phyloP scores from a whole-genome alignment of 164 flowering plant species.

The Nymphaea thermarum region DNA sequence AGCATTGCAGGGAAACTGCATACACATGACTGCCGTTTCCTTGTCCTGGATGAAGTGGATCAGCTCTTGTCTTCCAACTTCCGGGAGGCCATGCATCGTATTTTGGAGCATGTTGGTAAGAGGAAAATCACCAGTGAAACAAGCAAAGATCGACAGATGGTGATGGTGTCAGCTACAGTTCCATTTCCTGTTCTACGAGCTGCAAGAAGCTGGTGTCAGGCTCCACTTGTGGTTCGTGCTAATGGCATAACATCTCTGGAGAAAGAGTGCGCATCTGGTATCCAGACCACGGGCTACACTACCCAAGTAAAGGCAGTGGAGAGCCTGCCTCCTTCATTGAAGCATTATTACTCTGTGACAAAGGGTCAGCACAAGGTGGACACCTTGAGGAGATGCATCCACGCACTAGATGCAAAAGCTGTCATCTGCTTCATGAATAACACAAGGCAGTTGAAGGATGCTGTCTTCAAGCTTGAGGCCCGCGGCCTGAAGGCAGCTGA shows the following conservation, averaged over 20 bases:
- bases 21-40: slow-evolving; percentile 74
- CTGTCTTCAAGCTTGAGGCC: slow-evolving; percentile 85
- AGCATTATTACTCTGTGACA: slow-evolving; percentile 64
- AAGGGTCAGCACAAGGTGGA: slow-evolving; percentile 85
- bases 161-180: slow-evolving; percentile 91
- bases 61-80: slow-evolving; percentile 85
- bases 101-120: slow-evolving; percentile 86
- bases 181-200: slow-evolving; percentile 90
- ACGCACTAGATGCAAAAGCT: slow-evolving; percentile 78
- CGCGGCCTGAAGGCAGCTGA: slow-evolving; percentile 83
- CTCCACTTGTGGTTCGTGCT: slow-evolving; percentile 85
- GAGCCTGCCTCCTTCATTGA: slow-evolving; percentile 72
- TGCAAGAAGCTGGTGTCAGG: slow-evolving; percentile 75
- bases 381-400: slow-evolving; percentile 76
- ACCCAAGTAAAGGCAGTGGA: slow-evolving; percentile 31
- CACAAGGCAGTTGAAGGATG: slow-evolving; percentile 75
- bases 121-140: slow-evolving; percentile 11
- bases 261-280: slow-evolving; percentile 33
- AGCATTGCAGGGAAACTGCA: slow-evolving; percentile 87
- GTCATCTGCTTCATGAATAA: slow-evolving; percentile 97
- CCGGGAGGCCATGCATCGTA: slow-evolving; percentile 85
- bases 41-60: slow-evolving; percentile 93
- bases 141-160: slow-evolving; percentile 46
- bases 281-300: slow-evolving; percentile 17
- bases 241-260: slow-evolving; percentile 58